Percentiles rank a stretch among this genome's conserved stretches.
phyloP scores from a whole-genome alignment of 106 monocot species.

The Phalaenopsis aphrodite region DNA sequence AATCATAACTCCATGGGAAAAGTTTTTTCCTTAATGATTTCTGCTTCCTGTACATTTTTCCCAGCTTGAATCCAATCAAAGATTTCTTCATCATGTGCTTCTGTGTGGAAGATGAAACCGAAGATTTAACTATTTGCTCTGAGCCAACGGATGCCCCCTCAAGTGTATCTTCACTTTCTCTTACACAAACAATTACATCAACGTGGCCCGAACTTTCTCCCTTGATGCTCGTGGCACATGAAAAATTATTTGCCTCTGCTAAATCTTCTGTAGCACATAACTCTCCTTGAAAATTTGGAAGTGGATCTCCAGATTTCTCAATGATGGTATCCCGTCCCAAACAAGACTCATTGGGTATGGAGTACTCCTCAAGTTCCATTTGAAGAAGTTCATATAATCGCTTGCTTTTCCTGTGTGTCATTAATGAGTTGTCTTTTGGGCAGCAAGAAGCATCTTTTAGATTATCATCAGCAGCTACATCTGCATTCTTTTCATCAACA shows the following conservation, averaged over 20 bases:
- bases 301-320: slow-evolving; percentile 11
- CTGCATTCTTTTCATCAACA: neutral
- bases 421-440: slow-evolving; percentile 9
- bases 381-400: slow-evolving; percentile 86
- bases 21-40: slow-evolving; percentile 74
- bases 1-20: slow-evolving; percentile 93
- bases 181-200: slow-evolving; percentile 17
- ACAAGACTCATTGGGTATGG: slow-evolving; percentile 8
- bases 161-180: slow-evolving; percentile 32
- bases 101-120: slow-evolving; percentile 33
- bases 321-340: slow-evolving; percentile 11
- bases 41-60: slow-evolving; percentile 65
- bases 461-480: neutral
- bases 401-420: slow-evolving; percentile 42
- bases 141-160: slow-evolving; percentile 14
- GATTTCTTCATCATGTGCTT: slow-evolving; percentile 30
- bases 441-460: neutral
- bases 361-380: slow-evolving; percentile 70
- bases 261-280: neutral
- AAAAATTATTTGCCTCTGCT: slow-evolving; percentile 12
- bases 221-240: slow-evolving; percentile 21
- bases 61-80: slow-evolving; percentile 50
- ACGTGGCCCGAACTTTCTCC: slow-evolving; percentile 15
- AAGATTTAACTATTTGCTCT: slow-evolving; percentile 17
- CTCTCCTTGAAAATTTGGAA: neutral